Percentiles rank a stretch among this genome's conserved stretches.
Conservation (phyloP, 2,329 filamentous ascomycete species). For the Myotisia sp. region DNA sequence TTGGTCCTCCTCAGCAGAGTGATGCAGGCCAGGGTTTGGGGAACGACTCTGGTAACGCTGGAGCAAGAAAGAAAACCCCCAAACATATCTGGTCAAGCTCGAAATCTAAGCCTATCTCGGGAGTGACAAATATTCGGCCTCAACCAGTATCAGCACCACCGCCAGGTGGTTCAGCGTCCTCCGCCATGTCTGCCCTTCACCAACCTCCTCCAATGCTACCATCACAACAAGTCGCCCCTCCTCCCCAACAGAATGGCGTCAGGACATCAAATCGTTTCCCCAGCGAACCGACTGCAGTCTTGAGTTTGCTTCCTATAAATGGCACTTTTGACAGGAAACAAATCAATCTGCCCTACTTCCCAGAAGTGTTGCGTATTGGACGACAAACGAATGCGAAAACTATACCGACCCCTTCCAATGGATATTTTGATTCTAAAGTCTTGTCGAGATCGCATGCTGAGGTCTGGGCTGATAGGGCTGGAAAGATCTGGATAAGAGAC, state of each 20-base stretch:
- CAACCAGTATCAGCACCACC: slow-evolving; percentile 46
- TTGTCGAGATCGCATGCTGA: slow-evolving; percentile 92
- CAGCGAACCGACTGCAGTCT: slow-evolving; percentile 54
- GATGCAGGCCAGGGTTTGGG: slow-evolving; percentile 25
- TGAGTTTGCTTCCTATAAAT: slow-evolving; percentile 81
- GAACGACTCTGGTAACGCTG: slow-evolving; percentile 26
- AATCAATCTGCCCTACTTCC: slow-evolving; percentile 79
- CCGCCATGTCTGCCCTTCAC: slow-evolving; percentile 49
- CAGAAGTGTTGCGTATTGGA: slow-evolving; percentile 88
- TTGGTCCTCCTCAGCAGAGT: slow-evolving; percentile 17
- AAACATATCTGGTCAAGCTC: slow-evolving; percentile 49
- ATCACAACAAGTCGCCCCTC: slow-evolving; percentile 55
- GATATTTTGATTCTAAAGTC: slow-evolving; percentile 96
- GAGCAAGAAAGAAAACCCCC: slow-evolving; percentile 34
- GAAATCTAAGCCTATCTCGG: slow-evolving; percentile 52
- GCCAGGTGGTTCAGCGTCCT: slow-evolving; percentile 45
- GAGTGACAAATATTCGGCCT: slow-evolving; percentile 46
- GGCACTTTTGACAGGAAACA: slow-evolving; percentile 95
- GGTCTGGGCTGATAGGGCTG: slow-evolving; percentile 71
- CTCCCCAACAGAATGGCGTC: slow-evolving; percentile 46
- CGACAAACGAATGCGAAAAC: slow-evolving; percentile 97
- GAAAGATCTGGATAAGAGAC: slow-evolving; percentile 90
- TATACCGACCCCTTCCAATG: slow-evolving; percentile 75
- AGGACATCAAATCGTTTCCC: slow-evolving; percentile 30
- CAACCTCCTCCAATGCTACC: slow-evolving; percentile 48